Base-by-base conservation (phyloP, 345 rosid species). In the Gossypium thurberi region DNA sequence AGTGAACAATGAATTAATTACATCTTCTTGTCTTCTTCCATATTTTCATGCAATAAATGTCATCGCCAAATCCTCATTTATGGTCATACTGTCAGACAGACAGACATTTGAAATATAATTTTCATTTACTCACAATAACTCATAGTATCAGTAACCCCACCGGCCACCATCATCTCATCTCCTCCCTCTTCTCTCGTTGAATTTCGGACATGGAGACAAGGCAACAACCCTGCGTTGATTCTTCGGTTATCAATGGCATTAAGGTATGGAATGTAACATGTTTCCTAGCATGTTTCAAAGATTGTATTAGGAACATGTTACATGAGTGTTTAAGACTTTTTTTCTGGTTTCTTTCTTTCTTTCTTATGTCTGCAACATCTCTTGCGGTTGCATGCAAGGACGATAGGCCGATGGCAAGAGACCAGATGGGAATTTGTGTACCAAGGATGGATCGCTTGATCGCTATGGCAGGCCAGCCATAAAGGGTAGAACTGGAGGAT, bases 401-500 rank as follows among this genome's bases (percentile, higher is more conserved):
- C 26, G 46, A 9, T n/a, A 69, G 47, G 47, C 17, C 14, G 8
- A 60, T 53, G 25, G 71, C 11, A 23, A 53, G 71, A 26, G 15
- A 53, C 42, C 66, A 15, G 47, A 17, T 14, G 14, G 13, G 23
- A 25, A 20, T 76, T 65, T 46, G 3, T 77, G 18, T 66, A 77
- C 80, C 25, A 65, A 46, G 68, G 80, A 80, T 37, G 80, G 83
- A 67, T 63, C 83, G 3, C 20, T 70, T n/a, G 75, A 70, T 26
- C 44, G 77, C 48, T 69, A 66, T 37, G 80, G 78, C 62, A 60
- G 74, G 17, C 84, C 78, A 57, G 80, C 80, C 61, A 15, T 65
- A 3, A 77, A 65, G 51, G 50, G 17, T 23, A 74, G n/a, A 56
- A 76, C 76, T n/a, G 80, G 80, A 13, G 82, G 84, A 58, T 82